Evolutionary conservation across 2,329 filamentous ascomycete genomes (phyloP), one percentile per base, ranked within the genome.

Genomic region (Tolypocladium amazonense): DNA sequence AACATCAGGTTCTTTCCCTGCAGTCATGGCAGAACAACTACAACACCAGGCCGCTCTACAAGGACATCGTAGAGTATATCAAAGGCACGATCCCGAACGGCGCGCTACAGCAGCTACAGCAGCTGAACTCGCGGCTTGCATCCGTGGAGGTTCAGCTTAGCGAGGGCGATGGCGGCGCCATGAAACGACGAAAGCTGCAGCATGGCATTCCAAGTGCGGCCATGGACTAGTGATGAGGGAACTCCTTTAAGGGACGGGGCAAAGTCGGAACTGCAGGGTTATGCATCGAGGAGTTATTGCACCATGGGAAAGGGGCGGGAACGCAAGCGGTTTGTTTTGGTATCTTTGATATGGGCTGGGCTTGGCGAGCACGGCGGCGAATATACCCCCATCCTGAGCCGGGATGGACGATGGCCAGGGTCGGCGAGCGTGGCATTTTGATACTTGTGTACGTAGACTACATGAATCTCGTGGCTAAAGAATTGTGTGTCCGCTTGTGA

Each of bases 11-110:
- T 5, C 65, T 64, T 25, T 67, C 72, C 0, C 63, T 86, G 9
- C 76, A 81, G 64, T 59, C 61, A 0, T 81, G 80, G 61, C 83
- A 76, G 61, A 77, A 76, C 59, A 82, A 80, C 62, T 67, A 86
- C 9, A 73, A 67, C 25, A 78, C 79, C 1, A 76, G 72, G 54
- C 64, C 69, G 2, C 68, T 81, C 33, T 76, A 74, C 18, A 69
- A 72, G 7, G 69, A 68, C 1, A 77, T 82, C 11, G 63, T 77
- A 4, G 67, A 68, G 1, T 68, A 76, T 15, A 68, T 80, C 35
- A 69, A 71, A 47, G 61, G 58, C 4, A 67, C 66, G 33, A 33
- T 71, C 7, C 69, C 71, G 2, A 60, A 56, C 1, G 62, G 68
- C 8, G 30, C 65, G 14, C 27, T 45, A 1, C 53, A 57, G 12